Conservation (phyloP, 305 asterid species). For the Plantago lanceolata region DNA sequence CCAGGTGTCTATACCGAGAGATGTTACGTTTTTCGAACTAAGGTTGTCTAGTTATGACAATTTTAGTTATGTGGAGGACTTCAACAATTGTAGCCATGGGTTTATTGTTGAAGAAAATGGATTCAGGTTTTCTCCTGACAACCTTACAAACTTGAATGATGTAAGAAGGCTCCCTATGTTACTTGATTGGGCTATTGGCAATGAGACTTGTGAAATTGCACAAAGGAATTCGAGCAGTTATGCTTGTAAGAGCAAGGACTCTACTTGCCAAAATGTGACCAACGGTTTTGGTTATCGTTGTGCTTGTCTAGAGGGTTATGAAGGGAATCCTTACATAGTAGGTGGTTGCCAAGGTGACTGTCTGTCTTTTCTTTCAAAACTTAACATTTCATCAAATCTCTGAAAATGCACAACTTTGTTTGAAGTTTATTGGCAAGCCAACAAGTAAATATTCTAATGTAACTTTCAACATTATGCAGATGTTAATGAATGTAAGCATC, state of each 20-base stretch:
- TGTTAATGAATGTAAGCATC: slow-evolving; percentile 21
- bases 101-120: slow-evolving; percentile 27
- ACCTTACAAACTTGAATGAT: slow-evolving; percentile 4
- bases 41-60: background rate
- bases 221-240: background rate
- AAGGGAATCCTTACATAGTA: slow-evolving; percentile 36
- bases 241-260: slow-evolving; percentile 25
- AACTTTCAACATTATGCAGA: background rate
- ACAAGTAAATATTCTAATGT: too few relatives aligned
- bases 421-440: background rate
- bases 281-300: slow-evolving; percentile 38
- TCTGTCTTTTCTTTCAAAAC: background rate
- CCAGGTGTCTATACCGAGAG: slow-evolving; percentile 27
- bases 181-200: slow-evolving; percentile 33
- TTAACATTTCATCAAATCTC: too few relatives aligned
- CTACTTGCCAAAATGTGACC: slow-evolving; percentile 20
- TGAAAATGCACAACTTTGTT: too few relatives aligned
- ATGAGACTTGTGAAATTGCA: slow-evolving; percentile 26
- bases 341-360: slow-evolving; percentile 34
- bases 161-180: slow-evolving; percentile 25
- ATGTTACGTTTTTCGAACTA: background rate
- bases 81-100: slow-evolving; percentile 28
- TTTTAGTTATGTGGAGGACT: background rate
- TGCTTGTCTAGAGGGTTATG: slow-evolving; percentile 30
- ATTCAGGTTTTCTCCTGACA: slow-evolving; percentile 12